Conservation (phyloP, 2,329 filamentous ascomycete species). For the Capronia epimyces region DNA sequence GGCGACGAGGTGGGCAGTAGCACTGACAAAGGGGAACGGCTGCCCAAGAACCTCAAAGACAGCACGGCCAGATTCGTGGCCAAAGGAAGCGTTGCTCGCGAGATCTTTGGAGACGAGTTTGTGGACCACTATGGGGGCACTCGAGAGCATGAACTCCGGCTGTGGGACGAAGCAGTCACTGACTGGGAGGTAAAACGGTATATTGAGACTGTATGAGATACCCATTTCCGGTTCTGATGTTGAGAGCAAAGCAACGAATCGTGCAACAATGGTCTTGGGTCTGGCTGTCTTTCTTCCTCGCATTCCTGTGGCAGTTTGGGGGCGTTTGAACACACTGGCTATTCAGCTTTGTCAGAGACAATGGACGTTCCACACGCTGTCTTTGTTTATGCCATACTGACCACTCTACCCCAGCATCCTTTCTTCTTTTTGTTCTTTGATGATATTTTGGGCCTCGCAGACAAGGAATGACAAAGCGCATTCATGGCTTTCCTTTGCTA, state of each 20-base stretch:
- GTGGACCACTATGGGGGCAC: slow-evolving; percentile 94
- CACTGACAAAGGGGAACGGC: slow-evolving; percentile 64
- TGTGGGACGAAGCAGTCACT: slow-evolving; percentile 95
- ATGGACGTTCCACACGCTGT: not conserved
- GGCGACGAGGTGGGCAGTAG: slow-evolving; percentile 73
- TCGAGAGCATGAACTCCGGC: slow-evolving; percentile 77
- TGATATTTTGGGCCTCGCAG: slow-evolving; percentile 1
- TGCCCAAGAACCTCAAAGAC: slow-evolving; percentile 81
- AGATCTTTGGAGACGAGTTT: slow-evolving; percentile 90
- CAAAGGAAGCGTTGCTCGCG: slow-evolving; percentile 77
- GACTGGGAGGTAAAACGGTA: slow-evolving; percentile 67
- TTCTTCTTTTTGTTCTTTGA: not conserved
- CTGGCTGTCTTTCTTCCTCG: not conserved
- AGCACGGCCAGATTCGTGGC: slow-evolving; percentile 73
- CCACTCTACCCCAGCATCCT: not conserved
- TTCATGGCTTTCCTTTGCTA: slow-evolving; percentile 1
- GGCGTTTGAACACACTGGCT: not conserved
- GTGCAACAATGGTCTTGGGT: not conserved
- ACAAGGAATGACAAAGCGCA: slow-evolving; percentile 7
- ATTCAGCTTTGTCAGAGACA: not conserved
- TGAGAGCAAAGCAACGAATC: not conserved
- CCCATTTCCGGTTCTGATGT: slow-evolving; percentile 1
- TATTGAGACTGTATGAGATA: slow-evolving; percentile 28
- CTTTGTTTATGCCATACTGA: slow-evolving; percentile 2
- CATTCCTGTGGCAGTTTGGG: not conserved